Percentiles rank a stretch among this genome's conserved stretches.
These are phyloP conservation scores for Vaccinium myrtillus DNA, from an alignment of 148 eudicot genomes.

Conservation along the genomic window DNA sequence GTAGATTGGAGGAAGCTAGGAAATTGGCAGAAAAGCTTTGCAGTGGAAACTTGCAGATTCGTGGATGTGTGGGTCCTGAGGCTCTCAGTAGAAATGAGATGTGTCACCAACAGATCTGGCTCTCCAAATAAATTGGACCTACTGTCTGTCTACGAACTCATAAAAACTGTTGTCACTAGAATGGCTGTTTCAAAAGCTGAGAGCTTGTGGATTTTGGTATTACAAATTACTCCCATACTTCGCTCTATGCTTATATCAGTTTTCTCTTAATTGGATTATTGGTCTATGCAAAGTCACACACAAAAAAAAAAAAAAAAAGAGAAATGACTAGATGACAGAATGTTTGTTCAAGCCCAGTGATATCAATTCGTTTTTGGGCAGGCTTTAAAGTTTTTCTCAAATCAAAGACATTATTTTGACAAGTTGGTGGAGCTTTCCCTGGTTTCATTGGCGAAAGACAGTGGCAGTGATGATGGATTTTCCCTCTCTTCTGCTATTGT, in stretches of 20 bases:
- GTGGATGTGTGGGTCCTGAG: constrained; percentile 56
- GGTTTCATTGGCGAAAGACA: constrained; percentile 55
- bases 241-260: neutral
- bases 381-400: constrained; percentile 64
- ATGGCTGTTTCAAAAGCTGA: constrained; percentile 51
- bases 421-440: constrained; percentile 66
- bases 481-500: constrained; percentile 71
- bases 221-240: constrained; percentile 15
- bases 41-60: constrained; percentile 52
- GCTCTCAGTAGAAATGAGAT: constrained; percentile 62
- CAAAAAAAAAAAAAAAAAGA: neutral
- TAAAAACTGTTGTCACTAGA: constrained; percentile 43
- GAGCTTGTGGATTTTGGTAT: constrained; percentile 80
- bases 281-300: neutral
- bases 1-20: constrained; percentile 61
- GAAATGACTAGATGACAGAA: neutral
- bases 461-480: constrained; percentile 78
- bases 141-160: constrained; percentile 36
- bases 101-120: constrained; percentile 24
- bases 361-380: constrained; percentile 30
- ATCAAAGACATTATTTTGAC: constrained; percentile 45
- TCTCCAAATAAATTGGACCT: constrained; percentile 41
- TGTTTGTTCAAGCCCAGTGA: neutral
- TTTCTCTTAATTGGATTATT: neutral
- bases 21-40: constrained; percentile 55